Evolutionary conservation across 306 rosid species (phyloP), one percentile per base, ranked within the genome.

Genomic region (Spatholobus suberectus): DNA sequence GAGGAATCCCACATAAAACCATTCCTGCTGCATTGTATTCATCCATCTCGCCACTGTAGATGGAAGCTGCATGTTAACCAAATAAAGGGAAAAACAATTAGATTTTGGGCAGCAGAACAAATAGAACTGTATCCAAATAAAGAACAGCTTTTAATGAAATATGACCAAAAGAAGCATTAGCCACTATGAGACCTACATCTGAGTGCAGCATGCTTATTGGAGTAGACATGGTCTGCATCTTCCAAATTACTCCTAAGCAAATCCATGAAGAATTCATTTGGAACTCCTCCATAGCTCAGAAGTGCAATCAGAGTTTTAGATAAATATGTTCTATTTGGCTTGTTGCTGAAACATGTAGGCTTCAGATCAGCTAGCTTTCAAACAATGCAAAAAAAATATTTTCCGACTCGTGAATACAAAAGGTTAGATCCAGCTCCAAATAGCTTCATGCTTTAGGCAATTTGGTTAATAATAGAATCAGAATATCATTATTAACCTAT

Each of bases 231-330:
- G 43, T 38, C 67, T 44, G 77, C 71, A 67, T 92, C 92, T 55
- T 69, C 81, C 66, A 94, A 75, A 55, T 90, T 88, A 43, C 65
- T 80, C 58, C 4, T 9, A 26, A 94, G 92, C 80, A 86, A 18
- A 40, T 83, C 82, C 88, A 83, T 75, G 88, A 94, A 94, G 80
- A 83, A 91, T 17, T 90, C 90, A 46, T 88, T 81, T 32, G 91
- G 95, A 32, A 94, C 97, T 43, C 98, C 97, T 81, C 98, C 98
- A 77, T 88, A 86, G 86, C 89, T 89, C 52, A 95, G 80, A 75
- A 93, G 95, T 68, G 92, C 90, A 57, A 91, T 89, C 52, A 95
- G 88, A 77, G 69, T 0, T 88, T 70, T 88, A 0, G 95, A 91
- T 62, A 95, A 84, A 67, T 43, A 87, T 10, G 93, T 4, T 80